Base-by-base conservation (phyloP, 2,329 filamentous ascomycete species). In the Talaromyces albobiverticillius region DNA sequence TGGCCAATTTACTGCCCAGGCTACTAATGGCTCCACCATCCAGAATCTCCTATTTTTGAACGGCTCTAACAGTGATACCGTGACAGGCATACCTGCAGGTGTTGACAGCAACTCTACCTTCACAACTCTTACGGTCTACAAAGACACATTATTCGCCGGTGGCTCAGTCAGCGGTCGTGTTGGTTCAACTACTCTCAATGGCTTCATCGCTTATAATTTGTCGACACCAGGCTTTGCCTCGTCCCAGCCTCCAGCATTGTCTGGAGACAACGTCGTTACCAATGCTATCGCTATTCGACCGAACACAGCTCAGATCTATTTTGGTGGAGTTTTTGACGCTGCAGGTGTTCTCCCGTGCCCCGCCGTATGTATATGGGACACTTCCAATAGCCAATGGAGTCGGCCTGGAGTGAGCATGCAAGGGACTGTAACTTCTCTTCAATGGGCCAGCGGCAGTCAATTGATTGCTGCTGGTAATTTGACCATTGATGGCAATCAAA, bases 1-100 rank as follows among this genome's bases (percentile, higher is more conserved):
- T 46, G 94, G 94, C 1, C 90, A 91, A 63, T 99, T 99, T 68
- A 82, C 82, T 7, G 86, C 89, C 1, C 83, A 78, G 26, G 82
- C 82, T 13, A 81, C 80, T 7, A 82, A 92, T 61, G 89, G 86
- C 20, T 84, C 86, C 3, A 79, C 80, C 4, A 79, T 96, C 57
- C 79, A 90, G 60, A 97, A 96, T 63, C 76, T 99, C 14, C 78
- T 88, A 34, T 82, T 99, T 59, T 83, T 97, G 57, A 89, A 96
- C 68, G 86, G 87, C 41, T 82, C 84, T n/a, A 78, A 89, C 57
- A 78, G 78, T 22, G 77, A 87, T 61, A 76, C 77, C 3, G 78
- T 95, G 14, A 85, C 80, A 23, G 93, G 93, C 9, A 76, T 96
- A 2, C 75, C 81, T 1, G 50, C 60, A 18, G 83, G 82, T 11